Evolutionary conservation across 2,329 filamentous ascomycete genomes (phyloP), one percentile per base, ranked within the genome.

Genomic region (Ophiocordyceps polyrhachis-furcata): DNA sequence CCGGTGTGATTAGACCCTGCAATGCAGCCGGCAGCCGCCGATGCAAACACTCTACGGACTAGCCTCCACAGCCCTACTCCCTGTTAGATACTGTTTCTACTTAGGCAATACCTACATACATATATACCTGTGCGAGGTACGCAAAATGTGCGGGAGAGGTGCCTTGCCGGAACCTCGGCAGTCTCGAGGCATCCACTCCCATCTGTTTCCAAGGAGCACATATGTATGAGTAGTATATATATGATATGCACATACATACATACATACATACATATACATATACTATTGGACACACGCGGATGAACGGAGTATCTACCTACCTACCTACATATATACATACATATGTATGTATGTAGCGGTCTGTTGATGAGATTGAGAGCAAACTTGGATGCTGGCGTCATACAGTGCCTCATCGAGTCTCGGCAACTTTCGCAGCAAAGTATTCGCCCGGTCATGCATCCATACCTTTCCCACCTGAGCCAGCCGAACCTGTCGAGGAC

Each of bases 1-100:
- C 43, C 43, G 43, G 43, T 40, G 43, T 40, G 32, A 40, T 40
- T 44, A 25, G 23, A 44, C 43, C 43, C 32, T 44, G 43, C 43
- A 40, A 44, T 44, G 35, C 15, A 23, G 43, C 17, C 43, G 43
- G 43, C 32, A 38, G 43, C 32, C 43, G 43, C 43, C 43, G 43
- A 44, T 40, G 19, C 32, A 43, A 32, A 38, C 35, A 38, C 35
- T 38, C 35, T 38, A n/a, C n/a, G n/a, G n/a, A n/a, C n/a, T n/a
- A 38, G 25, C 25, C 25, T 28, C 25, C 25, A 7, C 25, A 28
- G n/a, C 35, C n/a, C n/a, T 19, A 19, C 17, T 19, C 35, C 35
- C 35, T 38, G 17, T 38, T 28, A 28, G 4, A 17, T 12, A 14
- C 8, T 4, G n/a, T n/a, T n/a, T n/a, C n/a, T 17, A 38, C 31